phyloP scores from a whole-genome alignment of 352 stramenopile species.

The Phytophthora citrophthora region DNA sequence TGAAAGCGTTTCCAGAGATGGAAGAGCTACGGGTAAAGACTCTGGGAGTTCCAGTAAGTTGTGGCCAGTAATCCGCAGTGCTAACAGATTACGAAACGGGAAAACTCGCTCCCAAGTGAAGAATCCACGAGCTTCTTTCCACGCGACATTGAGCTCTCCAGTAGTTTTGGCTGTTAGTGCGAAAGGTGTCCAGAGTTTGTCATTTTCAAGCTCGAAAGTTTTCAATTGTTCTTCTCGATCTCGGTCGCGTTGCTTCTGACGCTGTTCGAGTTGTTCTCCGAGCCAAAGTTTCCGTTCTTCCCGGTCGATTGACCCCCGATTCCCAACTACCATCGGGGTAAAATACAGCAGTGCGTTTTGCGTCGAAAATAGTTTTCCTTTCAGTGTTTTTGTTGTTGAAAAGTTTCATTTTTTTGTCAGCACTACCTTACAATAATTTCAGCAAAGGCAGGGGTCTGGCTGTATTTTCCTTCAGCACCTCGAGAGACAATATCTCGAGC shows the following conservation, averaged over 20 bases:
- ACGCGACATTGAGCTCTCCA: conserved; percentile 74
- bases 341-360: no score
- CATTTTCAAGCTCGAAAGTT: conserved; percentile 39
- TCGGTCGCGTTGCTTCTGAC: conserved; percentile 47
- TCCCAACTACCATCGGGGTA: background rate
- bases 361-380: no score
- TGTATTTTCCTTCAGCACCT: no score
- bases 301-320: conserved; percentile 10
- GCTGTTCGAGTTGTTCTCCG: conserved; percentile 49
- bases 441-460: no score
- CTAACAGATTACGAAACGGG: conserved; percentile 46
- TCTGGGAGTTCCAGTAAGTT: conserved; percentile 41
- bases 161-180: conserved; percentile 36
- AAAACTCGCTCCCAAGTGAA: conserved; percentile 63
- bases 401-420: no score
- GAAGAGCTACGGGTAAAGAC: conserved; percentile 32
- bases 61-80: conserved; percentile 61
- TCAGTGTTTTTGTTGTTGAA: no score
- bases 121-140: conserved; percentile 60
- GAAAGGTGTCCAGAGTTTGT: conserved; percentile 62
- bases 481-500: no score
- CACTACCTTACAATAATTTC: no score
- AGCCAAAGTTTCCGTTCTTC: conserved; percentile 56
- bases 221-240: conserved; percentile 32
- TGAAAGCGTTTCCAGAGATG: conserved; percentile 51